Conservation (phyloP, 2,329 filamentous ascomycete genomes). For the Magnaporthiopsis incrustans region DNA sequence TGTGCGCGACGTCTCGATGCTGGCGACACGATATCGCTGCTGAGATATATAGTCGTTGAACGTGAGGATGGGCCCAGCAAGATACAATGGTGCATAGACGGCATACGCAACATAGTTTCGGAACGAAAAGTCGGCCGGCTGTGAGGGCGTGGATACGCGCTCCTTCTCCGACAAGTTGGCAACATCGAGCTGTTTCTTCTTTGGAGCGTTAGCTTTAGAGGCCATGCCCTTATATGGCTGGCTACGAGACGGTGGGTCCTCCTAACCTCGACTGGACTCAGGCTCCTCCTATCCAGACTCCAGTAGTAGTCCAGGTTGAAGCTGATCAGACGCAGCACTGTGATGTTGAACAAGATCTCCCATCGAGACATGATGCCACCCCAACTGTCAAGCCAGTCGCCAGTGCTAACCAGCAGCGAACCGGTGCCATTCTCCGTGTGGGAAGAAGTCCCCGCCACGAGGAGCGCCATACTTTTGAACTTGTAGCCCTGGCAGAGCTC, state of each 20-base stretch:
- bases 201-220: conserved; percentile 54
- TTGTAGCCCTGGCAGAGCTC: conserved; percentile 74
- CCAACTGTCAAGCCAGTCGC: conserved; percentile 65
- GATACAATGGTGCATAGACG: conserved; percentile 87
- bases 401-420: background rate
- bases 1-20: conserved; percentile 62
- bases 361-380: conserved; percentile 82
- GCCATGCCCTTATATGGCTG: background rate
- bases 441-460: conserved; percentile 25
- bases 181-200: conserved; percentile 97
- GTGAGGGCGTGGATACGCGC: conserved; percentile 69
- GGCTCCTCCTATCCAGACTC: conserved; percentile 59
- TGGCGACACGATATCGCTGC: conserved; percentile 62
- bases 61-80: conserved; percentile 86
- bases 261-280: conserved; percentile 71
- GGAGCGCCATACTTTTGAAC: conserved; percentile 53
- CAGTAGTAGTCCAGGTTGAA: conserved; percentile 98
- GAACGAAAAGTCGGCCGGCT: conserved; percentile 63
- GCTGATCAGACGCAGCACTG: conserved; percentile 83
- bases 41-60: conserved; percentile 98
- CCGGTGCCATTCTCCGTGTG: background rate
- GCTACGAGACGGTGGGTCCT: no score
- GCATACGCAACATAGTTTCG: conserved; percentile 84
- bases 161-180: conserved; percentile 82
- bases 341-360: conserved; percentile 98